phyloP scores from a whole-genome alignment of 352 stramenopile genomes.

The Globisporangium solare region DNA sequence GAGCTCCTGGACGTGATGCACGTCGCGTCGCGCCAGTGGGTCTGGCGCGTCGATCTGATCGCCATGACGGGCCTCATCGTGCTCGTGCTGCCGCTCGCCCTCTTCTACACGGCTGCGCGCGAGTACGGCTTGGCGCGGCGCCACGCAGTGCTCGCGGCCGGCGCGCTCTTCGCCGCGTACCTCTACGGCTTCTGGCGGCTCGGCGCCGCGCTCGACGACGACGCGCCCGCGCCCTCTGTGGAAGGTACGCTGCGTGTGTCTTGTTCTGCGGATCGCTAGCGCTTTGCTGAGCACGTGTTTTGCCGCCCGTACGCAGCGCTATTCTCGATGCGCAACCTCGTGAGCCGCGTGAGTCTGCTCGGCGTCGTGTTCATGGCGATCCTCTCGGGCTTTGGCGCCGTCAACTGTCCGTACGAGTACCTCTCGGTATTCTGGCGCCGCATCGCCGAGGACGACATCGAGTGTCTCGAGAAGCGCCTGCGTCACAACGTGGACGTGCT shows the following conservation, averaged over 20 bases:
- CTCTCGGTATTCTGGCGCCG: conserved; percentile 78
- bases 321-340: conserved; percentile 78
- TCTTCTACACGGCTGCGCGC: conserved; percentile 70
- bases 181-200: conserved; percentile 77
- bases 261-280: neutral
- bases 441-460: conserved; percentile 77
- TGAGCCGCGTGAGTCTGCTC: conserved; percentile 76
- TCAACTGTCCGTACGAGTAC: conserved; percentile 86
- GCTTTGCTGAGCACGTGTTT: neutral
- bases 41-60: conserved; percentile 74
- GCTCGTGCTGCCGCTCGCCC: conserved; percentile 63
- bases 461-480: conserved; percentile 74
- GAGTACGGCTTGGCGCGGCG: conserved; percentile 43
- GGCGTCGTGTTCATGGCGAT: conserved; percentile 82
- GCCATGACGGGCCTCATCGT: conserved; percentile 76
- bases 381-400: conserved; percentile 75
- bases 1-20: conserved; percentile 69
- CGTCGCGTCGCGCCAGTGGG: conserved; percentile 57
- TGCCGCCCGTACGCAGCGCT: conserved; percentile 25
- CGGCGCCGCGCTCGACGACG: conserved; percentile 44
- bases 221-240: conserved; percentile 33
- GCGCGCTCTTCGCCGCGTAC: conserved; percentile 37
- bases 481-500: conserved; percentile 81
- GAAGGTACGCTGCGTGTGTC: conserved; percentile 25
- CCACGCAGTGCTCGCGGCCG: conserved; percentile 20